Evolutionary conservation across 2,329 filamentous ascomycete species (phyloP).

Genomic region (Penicillium polonicum): DNA sequence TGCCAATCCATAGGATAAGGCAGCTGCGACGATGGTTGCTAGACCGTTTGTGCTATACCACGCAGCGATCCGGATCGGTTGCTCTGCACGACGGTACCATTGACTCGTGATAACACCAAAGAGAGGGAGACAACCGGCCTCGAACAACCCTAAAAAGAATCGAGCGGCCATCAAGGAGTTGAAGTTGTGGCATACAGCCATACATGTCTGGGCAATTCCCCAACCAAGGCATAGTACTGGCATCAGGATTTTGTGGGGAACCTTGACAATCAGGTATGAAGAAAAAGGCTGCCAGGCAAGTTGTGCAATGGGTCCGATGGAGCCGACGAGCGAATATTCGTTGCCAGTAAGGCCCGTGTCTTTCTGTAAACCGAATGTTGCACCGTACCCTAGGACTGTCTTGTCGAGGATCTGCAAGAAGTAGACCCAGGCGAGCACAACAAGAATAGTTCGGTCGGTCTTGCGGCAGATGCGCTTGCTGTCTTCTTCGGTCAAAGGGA

Average conservation of each 20-base stretch:
- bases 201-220: slow-evolving; percentile 50
- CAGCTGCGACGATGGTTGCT: slow-evolving; percentile 57
- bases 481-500: slow-evolving; percentile 35
- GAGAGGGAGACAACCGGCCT: slow-evolving; percentile 51
- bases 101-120: slow-evolving; percentile 48
- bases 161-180: slow-evolving; percentile 48
- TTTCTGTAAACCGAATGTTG: slow-evolving; percentile 54
- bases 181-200: slow-evolving; percentile 51
- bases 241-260: slow-evolving; percentile 61
- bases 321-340: slow-evolving; percentile 59
- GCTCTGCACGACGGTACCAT: slow-evolving; percentile 55
- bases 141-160: slow-evolving; percentile 55
- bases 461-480: slow-evolving; percentile 59
- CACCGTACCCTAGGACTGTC: slow-evolving; percentile 56
- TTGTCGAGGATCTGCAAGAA: slow-evolving; percentile 58
- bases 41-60: slow-evolving; percentile 66
- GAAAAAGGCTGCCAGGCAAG: slow-evolving; percentile 62
- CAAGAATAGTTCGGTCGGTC: slow-evolving; percentile 60
- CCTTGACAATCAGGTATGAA: slow-evolving; percentile 59
- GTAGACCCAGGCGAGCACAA: slow-evolving; percentile 48
- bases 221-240: slow-evolving; percentile 49
- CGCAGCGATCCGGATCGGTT: slow-evolving; percentile 62
- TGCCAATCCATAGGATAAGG: slow-evolving; percentile 57
- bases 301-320: slow-evolving; percentile 60
- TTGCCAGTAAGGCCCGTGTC: slow-evolving; percentile 54